These are phyloP conservation scores for Fusarium algeriense DNA, from an alignment of 2,329 filamentous ascomycete species.

Conservation along the genomic window DNA sequence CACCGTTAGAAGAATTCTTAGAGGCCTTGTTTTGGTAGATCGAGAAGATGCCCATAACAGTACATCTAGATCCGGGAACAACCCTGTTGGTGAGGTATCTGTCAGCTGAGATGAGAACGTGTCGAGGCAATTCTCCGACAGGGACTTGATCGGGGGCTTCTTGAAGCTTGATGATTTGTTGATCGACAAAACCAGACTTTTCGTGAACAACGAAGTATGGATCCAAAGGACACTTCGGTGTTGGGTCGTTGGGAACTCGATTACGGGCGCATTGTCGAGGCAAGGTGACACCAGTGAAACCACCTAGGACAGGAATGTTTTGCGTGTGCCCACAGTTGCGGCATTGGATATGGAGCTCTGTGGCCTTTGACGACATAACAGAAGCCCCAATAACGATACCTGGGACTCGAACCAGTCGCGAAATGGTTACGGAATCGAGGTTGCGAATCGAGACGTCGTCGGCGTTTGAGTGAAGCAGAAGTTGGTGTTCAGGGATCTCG, in stretches of 20 bases:
- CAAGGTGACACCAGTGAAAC: conserved; percentile 88
- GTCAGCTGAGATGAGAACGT: conserved; percentile 97
- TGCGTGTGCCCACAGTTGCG: conserved; percentile 83
- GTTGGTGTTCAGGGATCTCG: conserved; percentile 88
- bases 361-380: conserved; percentile 96
- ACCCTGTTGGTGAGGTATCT: conserved; percentile 95
- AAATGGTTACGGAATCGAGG: conserved; percentile 91
- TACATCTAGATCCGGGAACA: conserved; percentile 93
- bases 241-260: conserved; percentile 73
- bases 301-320: conserved; percentile 79
- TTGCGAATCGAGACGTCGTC: conserved; percentile 94
- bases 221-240: conserved; percentile 87
- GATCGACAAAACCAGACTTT: conserved; percentile 93
- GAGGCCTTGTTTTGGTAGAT: conserved; percentile 95
- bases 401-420: conserved; percentile 93
- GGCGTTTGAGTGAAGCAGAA: conserved; percentile 92
- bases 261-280: conserved; percentile 80
- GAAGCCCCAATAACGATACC: conserved; percentile 98
- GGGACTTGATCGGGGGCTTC: conserved; percentile 98
- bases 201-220: conserved; percentile 97
- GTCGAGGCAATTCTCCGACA: conserved; percentile 92
- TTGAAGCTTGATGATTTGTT: conserved; percentile 97
- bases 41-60: conserved; percentile 96
- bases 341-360: conserved; percentile 86
- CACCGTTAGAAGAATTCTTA: conserved; percentile 78